Evolutionary conservation across 2,329 filamentous ascomycete genomes (phyloP).

Genomic region (Stenocarpella maydis): DNA sequence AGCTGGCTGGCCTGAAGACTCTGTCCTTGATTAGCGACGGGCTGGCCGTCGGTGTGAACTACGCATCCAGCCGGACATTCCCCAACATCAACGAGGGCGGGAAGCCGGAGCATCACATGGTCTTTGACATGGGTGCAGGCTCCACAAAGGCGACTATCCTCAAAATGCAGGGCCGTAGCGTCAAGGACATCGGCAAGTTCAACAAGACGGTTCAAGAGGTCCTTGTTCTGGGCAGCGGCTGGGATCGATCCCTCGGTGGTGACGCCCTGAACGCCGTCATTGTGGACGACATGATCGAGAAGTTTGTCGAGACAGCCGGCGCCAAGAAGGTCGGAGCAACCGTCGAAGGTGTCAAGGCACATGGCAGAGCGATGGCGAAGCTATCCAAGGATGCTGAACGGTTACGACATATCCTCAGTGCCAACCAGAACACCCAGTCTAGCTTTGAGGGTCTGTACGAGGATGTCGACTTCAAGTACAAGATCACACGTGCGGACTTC

Average conservation of each 20-base stretch:
- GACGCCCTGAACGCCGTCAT: conserved; percentile 89
- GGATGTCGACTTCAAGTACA: conserved; percentile 93
- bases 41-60: conserved; percentile 91
- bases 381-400: conserved; percentile 93
- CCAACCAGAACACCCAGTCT: conserved; percentile 82
- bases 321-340: conserved; percentile 72
- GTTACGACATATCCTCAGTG: conserved; percentile 87
- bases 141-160: conserved; percentile 90
- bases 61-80: conserved; percentile 90
- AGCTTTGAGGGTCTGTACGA: conserved; percentile 92
- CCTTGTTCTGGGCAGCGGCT: conserved; percentile 84
- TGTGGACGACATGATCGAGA: conserved; percentile 84
- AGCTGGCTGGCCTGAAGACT: conserved; percentile 87
- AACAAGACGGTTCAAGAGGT: conserved; percentile 98
- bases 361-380: conserved; percentile 88
- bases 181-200: conserved; percentile 91
- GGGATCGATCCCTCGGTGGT: conserved; percentile 89
- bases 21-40: conserved; percentile 88
- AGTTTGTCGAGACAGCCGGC: conserved; percentile 76
- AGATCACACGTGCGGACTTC: conserved; percentile 80
- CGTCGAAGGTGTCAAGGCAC: conserved; percentile 69
- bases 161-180: conserved; percentile 84
- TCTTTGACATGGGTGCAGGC: conserved; percentile 98
- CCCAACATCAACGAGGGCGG: conserved; percentile 82
- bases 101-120: conserved; percentile 89